Percentiles rank a stretch among this genome's conserved stretches.
phyloP scores from a whole-genome alignment of 345 rosid species.

The Camelina sativa region DNA sequence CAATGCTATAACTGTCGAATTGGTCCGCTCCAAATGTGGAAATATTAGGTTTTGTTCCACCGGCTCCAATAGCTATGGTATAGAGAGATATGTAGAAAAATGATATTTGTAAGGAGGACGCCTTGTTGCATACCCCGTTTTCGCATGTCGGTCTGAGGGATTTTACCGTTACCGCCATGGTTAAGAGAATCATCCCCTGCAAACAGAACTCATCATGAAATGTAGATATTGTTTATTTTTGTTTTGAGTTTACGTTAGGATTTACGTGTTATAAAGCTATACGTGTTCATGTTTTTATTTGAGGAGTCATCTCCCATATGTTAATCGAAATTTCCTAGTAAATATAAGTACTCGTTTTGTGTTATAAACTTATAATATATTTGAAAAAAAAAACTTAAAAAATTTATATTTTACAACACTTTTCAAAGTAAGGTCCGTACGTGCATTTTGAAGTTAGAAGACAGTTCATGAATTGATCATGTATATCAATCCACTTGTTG shows the following conservation, averaged over 20 bases:
- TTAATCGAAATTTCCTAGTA: neutral
- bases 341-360: neutral
- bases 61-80: slow-evolving; percentile 79
- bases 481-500: slow-evolving; percentile 3
- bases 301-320: neutral
- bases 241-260: neutral
- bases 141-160: slow-evolving; percentile 65
- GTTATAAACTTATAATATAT: neutral
- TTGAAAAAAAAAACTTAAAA: no score
- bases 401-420: no score
- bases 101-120: slow-evolving; percentile 62
- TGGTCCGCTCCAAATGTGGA: slow-evolving; percentile 98
- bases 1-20: slow-evolving; percentile 66
- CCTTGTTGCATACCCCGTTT: slow-evolving; percentile 74
- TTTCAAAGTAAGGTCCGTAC: neutral
- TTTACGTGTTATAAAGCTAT: neutral
- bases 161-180: slow-evolving; percentile 73
- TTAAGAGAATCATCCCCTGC: slow-evolving; percentile 88
- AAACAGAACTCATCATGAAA: slow-evolving; percentile 5
- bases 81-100: slow-evolving; percentile 82
- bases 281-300: neutral
- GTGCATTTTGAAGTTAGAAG: neutral
- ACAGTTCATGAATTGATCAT: slow-evolving; percentile 18
- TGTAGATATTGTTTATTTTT: neutral
- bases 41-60: slow-evolving; percentile 92